Base-by-base conservation (phyloP, 73 alveolate genomes). In the Stentor roeselii region DNA sequence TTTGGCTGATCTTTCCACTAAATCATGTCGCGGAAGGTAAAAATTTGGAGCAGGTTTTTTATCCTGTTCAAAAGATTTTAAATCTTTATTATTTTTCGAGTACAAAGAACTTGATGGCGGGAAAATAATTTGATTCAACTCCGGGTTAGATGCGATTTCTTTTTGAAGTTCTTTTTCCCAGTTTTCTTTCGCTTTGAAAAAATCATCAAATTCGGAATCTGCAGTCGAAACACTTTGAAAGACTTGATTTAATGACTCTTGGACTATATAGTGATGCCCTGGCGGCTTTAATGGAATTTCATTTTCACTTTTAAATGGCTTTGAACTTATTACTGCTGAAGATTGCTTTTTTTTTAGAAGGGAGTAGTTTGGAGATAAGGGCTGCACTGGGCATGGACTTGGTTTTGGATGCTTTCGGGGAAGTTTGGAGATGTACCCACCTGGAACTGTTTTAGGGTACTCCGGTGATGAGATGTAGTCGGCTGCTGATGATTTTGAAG, bases 171-270 rank as follows among this genome's bases (percentile, higher is more conserved):
- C 21, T 34, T 67, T 27, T 30, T 67, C 80, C 37, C 80, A 67
- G 15, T 30, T 21, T 11, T 36, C 80, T 32, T 67, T 67, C 1
- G 37, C 37, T 67, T 67, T 67, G 27, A 67, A 21, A 32, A 67
- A 67, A n/a, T 67, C 80, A 21, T 67, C 80, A 2, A 67, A 67
- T 67, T 67, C 80, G 0, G 80, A 27, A 2, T 21, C 80, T 21
- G 37, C 37, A 67, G 80, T 67, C 34, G 80, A 67, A 27, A 67
- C 34, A 32, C 80, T 67, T 21, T 50, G 67, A 6, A 50, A 11
- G 30, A 11, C 67, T 50, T 50, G 67, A 11, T 50, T 21, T 50
- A 50, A 11, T 11, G 30, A 6, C 21, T 50, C 67, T 11, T 50
- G 6, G 6, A 50, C 21, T 50, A 50, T 6, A 50, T 50, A 50